These are phyloP conservation scores for Entomortierella chlamydospora DNA, from an alignment of 192 early-diverging fungal species.

Conservation along the genomic window DNA sequence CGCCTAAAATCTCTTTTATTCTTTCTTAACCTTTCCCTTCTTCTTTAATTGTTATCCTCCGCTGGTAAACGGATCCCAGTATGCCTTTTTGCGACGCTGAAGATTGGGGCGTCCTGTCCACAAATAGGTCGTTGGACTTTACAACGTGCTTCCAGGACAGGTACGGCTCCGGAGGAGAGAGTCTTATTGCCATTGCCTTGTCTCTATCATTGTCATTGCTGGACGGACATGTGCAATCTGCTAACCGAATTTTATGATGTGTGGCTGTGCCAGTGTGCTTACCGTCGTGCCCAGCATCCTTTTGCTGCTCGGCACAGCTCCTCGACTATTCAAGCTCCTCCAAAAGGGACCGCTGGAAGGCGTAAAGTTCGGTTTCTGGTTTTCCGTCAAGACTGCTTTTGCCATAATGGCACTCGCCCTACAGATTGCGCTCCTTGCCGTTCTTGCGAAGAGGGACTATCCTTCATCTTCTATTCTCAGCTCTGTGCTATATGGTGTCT, in stretches of 20 bases:
- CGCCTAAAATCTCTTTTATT: too few species aligned
- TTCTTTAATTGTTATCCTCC: too few species aligned
- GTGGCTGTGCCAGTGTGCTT: conserved; percentile 3
- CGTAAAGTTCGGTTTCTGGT: neutral
- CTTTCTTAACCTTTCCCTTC: too few species aligned
- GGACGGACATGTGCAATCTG: neutral
- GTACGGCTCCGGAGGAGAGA: neutral
- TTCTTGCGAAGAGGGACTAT: neutral
- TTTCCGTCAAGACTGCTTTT: neutral
- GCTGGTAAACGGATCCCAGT: too few species aligned
- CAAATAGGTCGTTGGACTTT: conserved; percentile 25
- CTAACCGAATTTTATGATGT: neutral
- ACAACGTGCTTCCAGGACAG: conserved; percentile 36
- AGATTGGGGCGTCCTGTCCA: conserved; percentile 25
- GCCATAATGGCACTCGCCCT: conserved; percentile 1
- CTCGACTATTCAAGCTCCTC: conserved; percentile 3
- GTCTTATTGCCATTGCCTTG: neutral
- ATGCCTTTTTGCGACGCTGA: conserved; percentile 31
- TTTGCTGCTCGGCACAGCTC: conserved; percentile 11
- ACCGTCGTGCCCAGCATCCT: conserved; percentile 10
- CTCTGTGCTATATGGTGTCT: conserved; percentile 1
- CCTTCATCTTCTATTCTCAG: conserved; percentile 10
- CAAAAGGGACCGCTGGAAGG: conserved; percentile 19
- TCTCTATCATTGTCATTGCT: neutral
- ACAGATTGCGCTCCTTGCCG: conserved; percentile 11